Evolutionary conservation across 1,139 yeast species (phyloP), one percentile per base, ranked within the genome.

Genomic region (Hansenula sp.): DNA sequence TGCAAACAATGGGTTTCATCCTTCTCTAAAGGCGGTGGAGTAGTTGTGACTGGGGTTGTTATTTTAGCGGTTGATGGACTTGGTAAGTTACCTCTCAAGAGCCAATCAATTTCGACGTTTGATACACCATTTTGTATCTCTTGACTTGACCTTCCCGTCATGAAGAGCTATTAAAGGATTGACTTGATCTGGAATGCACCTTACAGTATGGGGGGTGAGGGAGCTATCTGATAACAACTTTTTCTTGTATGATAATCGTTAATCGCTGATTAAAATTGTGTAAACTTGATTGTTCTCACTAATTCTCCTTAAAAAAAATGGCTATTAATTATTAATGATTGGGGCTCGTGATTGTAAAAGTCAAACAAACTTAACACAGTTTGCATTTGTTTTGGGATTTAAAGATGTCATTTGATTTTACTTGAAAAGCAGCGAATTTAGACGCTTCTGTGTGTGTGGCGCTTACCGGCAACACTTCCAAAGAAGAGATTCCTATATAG

Each of bases 51-150:
- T 30, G 39, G 37, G 17, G 35, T 12, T 43, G 25, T 21, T 43
- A 40, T 42, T 50, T 40, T 41, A 41, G 32, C 41, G 24, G 30
- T 33, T 25, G 30, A 12, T 13, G 35, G 28, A 13, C 7, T 54
- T 15, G 67, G 54, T 16, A 62, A 64, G 34, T 50, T 47, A 5
- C 61, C 64, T 45, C 80, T 62, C 17, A 78, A 61, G 47, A 78
- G 68, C 83, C 82, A 78, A 51, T 76, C 64, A 21, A 61, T 51
- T 39, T 63, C 59, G 48, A 44, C 48, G 17, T 51, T 50, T 6
- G 48, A 45, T 1, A 45, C 45, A 17, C 42, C 46, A 16, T 21
- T 35, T 2, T 36, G 38, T 1, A 35, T 11, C 16, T 34, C 41
- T n/a, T 25, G 16, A 5, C 8, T 11, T 4, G 13, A 12, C 10